Conservation (phyloP, 768 basidiomycete species). For the Hemileccinum rubropunctum region DNA sequence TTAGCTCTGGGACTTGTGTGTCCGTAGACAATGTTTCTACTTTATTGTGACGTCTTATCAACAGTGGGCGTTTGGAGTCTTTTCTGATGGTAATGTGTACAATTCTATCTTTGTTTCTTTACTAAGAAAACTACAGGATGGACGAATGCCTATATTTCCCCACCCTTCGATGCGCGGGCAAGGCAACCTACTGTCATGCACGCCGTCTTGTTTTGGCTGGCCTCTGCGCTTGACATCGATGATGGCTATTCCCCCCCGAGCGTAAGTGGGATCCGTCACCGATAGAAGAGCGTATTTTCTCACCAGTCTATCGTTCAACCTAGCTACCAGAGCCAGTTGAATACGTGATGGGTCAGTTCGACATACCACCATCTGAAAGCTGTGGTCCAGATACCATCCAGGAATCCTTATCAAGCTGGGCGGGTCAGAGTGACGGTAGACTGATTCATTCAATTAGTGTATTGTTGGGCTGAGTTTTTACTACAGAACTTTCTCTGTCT, state of each 20-base stretch:
- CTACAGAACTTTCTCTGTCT: slow-evolving; percentile 24
- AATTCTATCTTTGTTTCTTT: not conserved
- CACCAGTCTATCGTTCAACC: not conserved
- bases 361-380: slow-evolving; percentile 21
- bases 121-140: slow-evolving; percentile 39
- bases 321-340: slow-evolving; percentile 32
- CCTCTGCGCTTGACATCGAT: slow-evolving; percentile 42
- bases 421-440: slow-evolving; percentile 28
- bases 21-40: slow-evolving; percentile 44
- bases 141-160: slow-evolving; percentile 51
- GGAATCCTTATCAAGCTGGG: slow-evolving; percentile 33
- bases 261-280: slow-evolving; percentile 12
- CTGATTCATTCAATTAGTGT: not conserved
- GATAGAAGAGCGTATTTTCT: not conserved
- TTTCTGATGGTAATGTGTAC: slow-evolving; percentile 46
- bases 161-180: slow-evolving; percentile 39
- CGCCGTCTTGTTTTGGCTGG: slow-evolving; percentile 54
- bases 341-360: slow-evolving; percentile 30
- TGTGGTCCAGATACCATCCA: slow-evolving; percentile 14
- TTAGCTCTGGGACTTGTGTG: slow-evolving; percentile 53
- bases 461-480: not conserved
- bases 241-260: slow-evolving; percentile 28
- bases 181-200: slow-evolving; percentile 51
- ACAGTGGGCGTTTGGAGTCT: slow-evolving; percentile 60
- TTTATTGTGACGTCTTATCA: slow-evolving; percentile 61